Percentiles rank a stretch among this genome's conserved stretches.
These are phyloP conservation scores for Sporothrix luriei DNA, from an alignment of 2,329 filamentous ascomycete species.

Conservation along the genomic window DNA sequence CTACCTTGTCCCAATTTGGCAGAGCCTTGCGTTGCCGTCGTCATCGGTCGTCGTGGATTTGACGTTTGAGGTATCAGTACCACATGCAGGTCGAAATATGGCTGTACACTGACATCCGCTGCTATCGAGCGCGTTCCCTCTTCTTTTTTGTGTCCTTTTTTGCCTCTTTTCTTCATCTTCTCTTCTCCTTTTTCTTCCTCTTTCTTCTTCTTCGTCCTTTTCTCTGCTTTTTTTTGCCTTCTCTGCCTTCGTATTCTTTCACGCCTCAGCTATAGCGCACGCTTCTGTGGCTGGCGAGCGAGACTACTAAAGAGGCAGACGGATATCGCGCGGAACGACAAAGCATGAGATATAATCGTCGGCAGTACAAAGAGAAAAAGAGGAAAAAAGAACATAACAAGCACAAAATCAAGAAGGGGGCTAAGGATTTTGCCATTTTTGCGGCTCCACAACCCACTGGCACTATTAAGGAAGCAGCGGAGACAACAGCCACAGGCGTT, in stretches of 20 bases:
- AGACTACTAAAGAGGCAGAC: not conserved
- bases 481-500: not conserved
- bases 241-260: no score
- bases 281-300: conserved; percentile 1
- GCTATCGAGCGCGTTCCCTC: not conserved
- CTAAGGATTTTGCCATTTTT: not conserved
- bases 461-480: conserved; percentile 22
- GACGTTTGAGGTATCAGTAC: not conserved
- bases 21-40: conserved; percentile 7
- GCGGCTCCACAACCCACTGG: conserved; percentile 4
- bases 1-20: not conserved
- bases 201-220: not conserved
- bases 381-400: conserved; percentile 6
- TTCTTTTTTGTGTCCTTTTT: not conserved
- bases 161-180: not conserved
- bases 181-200: not conserved
- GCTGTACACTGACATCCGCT: not conserved
- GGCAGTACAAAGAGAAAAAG: conserved; percentile 2
- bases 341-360: not conserved
- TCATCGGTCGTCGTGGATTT: conserved; percentile 16
- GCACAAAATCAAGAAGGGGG: not conserved
- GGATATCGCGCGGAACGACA: not conserved
- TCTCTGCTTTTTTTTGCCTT: not conserved
- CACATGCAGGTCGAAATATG: not conserved
- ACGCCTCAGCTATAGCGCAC: not conserved